phyloP scores from a whole-genome alignment of 192 early-diverging fungal genomes.

The Coemansia sp. region DNA sequence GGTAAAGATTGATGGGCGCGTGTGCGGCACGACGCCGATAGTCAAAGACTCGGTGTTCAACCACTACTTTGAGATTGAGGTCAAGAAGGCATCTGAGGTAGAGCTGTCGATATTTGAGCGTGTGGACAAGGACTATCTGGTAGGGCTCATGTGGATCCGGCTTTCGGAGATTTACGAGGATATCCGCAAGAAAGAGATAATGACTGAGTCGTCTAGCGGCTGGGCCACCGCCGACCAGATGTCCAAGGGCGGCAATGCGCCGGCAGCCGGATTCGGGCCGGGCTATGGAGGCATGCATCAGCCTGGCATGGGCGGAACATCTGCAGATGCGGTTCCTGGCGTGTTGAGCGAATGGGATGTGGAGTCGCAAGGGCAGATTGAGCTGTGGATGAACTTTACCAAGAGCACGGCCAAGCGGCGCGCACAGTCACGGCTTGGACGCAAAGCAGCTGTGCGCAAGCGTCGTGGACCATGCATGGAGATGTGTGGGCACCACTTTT shows the following conservation, averaged over 20 bases:
- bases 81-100: conserved; percentile 89
- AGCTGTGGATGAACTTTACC: conserved; percentile 83
- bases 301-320: not conserved
- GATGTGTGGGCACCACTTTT: conserved; percentile 93
- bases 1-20: conserved; percentile 81
- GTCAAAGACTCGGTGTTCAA: conserved; percentile 75
- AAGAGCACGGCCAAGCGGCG: conserved; percentile 49
- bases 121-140: conserved; percentile 64
- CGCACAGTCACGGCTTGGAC: conserved; percentile 60
- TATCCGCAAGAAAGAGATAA: conserved; percentile 66
- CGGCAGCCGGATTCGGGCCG: conserved; percentile 8
- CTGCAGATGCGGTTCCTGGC: conserved; percentile 20
- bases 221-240: conserved; percentile 53
- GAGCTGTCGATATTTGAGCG: conserved; percentile 91
- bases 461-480: conserved; percentile 80
- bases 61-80: conserved; percentile 81
- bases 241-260: conserved; percentile 11
- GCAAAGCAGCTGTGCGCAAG: conserved; percentile 74
- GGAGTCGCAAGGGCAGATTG: conserved; percentile 89
- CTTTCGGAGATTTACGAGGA: conserved; percentile 91
- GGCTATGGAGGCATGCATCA: not conserved
- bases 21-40: conserved; percentile 70
- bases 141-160: conserved; percentile 91
- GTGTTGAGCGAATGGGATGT: conserved; percentile 67
- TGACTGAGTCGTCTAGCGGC: conserved; percentile 57